These are phyloP conservation scores for Senecio squalidus DNA, from an alignment of 140 eudicot genomes.

Conservation along the genomic window DNA sequence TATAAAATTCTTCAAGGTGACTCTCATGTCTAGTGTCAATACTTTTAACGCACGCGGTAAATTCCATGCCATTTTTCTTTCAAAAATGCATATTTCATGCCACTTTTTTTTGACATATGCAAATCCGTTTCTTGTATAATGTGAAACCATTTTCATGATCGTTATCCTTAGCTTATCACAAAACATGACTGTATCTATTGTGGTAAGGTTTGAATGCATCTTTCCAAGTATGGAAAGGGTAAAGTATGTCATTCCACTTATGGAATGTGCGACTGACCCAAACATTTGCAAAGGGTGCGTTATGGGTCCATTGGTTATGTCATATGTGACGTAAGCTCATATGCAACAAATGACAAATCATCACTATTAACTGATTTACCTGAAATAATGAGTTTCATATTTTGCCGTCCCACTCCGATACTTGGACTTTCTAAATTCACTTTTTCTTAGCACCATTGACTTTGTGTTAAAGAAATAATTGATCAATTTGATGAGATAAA, in stretches of 20 bases:
- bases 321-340: constrained; percentile 19
- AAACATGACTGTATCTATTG: no score
- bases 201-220: not conserved
- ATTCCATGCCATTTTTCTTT: constrained; percentile 18
- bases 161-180: constrained; percentile 2
- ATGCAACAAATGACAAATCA: constrained; percentile 10
- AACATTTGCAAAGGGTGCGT: constrained; percentile 17
- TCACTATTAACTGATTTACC: not conserved
- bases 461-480: no score
- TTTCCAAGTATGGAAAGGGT: constrained; percentile 24
- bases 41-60: constrained; percentile 15
- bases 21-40: constrained; percentile 11
- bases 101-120: constrained; percentile 12
- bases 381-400: not conserved
- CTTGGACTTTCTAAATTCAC: constrained; percentile 1
- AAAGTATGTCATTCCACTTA: constrained; percentile 18
- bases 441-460: not conserved
- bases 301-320: constrained; percentile 10
- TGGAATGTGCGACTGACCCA: constrained; percentile 26
- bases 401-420: constrained; percentile 13
- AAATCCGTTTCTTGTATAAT: constrained; percentile 5
- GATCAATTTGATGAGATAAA: no score
- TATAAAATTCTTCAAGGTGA: not conserved
- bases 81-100: constrained; percentile 22
- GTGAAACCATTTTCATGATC: constrained; percentile 17